Evolutionary conservation across 2,329 filamentous ascomycete species (phyloP), one percentile per base, ranked within the genome.

Genomic region (Ophiosphaerella narmari): DNA sequence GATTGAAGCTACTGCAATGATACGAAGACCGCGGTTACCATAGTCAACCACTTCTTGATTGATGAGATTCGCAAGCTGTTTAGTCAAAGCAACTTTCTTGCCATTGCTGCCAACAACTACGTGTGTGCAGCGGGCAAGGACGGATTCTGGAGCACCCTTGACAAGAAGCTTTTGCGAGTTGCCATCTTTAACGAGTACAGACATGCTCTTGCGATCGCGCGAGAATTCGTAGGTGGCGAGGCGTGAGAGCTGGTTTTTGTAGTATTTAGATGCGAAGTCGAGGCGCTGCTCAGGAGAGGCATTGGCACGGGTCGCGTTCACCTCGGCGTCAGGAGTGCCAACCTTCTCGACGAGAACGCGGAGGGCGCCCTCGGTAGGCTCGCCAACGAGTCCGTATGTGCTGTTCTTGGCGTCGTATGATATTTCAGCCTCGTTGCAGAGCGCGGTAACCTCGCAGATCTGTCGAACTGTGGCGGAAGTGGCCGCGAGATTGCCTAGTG

Each of bases 191-290:
- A 95, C 90, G 51, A 97, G 79, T 32, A 99, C 95, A 40, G 94
- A 99, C 94, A 99, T 99, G 76, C 93, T 97, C 84, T 99, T 99
- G 56, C 94, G 86, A 75, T 99, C 94, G 64, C 94, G 87, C 1
- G 94, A 97, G 77, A 99, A 99, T 72, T 99, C 94, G 65, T 91
- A 99, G 9, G 91, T 96, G 7, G 92, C 88, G 48, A 96, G 81
- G 36, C 88, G 86, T 44, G 86, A 85, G 42, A 87, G 84, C 60
- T 84, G 82, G 60, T 85, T 81, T 76, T 96, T 92, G 72, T 96
- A 97, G 76, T 87, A 86, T 58, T 86, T 82, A 78, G 91, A 97
- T 51, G 91, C 86, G 65, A 88, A 84, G 77, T 97, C 89, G 35
- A 94, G 81, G 57, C 85, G 84, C 57, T 91, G 77, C 26, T 81